A percentile compares a stretch with the other conserved stretches of the same genome.
phyloP scores from a whole-genome alignment of 345 rosid species.

The Rhodamnia rubescens region DNA sequence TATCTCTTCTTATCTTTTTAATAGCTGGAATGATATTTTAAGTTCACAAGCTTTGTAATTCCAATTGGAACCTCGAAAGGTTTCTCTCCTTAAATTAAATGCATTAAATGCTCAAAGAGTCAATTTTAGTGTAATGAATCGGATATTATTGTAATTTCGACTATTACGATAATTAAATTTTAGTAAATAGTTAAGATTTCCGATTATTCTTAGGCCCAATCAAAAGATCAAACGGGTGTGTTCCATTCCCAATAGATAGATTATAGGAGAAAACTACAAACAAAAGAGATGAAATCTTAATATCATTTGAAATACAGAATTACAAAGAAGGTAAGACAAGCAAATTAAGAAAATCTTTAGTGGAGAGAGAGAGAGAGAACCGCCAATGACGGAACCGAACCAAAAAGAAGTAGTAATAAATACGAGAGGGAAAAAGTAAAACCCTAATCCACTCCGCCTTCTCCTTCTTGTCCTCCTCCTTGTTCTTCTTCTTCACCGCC shows the following conservation, averaged over 20 bases:
- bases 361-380: not conserved
- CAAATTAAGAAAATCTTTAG: not conserved
- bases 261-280: not conserved
- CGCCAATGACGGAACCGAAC: not conserved
- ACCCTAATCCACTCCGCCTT: not conserved
- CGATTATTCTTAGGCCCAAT: no score
- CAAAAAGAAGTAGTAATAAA: not conserved
- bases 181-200: not conserved
- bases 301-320: not conserved
- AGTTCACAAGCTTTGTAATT: not conserved
- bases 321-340: not conserved
- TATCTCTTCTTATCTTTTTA: not conserved
- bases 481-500: not conserved
- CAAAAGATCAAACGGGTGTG: no score
- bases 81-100: not conserved
- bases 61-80: not conserved
- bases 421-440: not conserved
- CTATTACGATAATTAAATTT: not conserved
- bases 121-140: not conserved
- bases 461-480: not conserved
- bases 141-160: not conserved
- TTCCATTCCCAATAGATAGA: not conserved
- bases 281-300: no score
- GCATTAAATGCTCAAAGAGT: not conserved
- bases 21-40: no score